A percentile compares a stretch with the other conserved stretches of the same genome.
Conservation (phyloP, 257 asterid genomes). For the Catharanthus roseus region DNA sequence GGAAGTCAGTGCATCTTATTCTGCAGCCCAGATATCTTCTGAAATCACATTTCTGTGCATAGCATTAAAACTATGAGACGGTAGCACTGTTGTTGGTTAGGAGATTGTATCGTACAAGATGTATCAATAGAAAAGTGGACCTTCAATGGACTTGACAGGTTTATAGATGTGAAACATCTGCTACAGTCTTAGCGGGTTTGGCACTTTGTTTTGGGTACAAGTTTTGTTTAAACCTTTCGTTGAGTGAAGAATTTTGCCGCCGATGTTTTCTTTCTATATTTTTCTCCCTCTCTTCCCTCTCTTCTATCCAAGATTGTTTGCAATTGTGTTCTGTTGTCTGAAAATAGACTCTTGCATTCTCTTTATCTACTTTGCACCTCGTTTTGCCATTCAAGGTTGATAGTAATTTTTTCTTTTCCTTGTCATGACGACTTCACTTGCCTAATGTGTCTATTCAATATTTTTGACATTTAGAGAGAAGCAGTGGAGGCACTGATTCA, state of each 20-base stretch:
- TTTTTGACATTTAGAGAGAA: slow-evolving; percentile 59
- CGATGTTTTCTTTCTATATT: background rate
- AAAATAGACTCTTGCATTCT: background rate
- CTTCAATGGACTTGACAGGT: background rate
- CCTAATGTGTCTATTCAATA: background rate
- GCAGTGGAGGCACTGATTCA: slow-evolving; percentile 96
- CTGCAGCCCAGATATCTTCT: background rate
- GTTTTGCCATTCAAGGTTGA: background rate
- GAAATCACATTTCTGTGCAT: background rate
- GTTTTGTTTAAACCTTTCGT: background rate
- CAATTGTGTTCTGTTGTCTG: background rate
- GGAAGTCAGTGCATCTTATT: background rate
- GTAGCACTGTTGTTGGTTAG: background rate
- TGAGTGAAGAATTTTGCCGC: background rate
- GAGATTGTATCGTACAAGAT: background rate
- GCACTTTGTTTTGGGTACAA: background rate
- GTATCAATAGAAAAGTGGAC: background rate
- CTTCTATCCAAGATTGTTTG: background rate
- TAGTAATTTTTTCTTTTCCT: background rate
- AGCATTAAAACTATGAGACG: background rate
- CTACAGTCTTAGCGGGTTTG: background rate
- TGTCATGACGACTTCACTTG: background rate
- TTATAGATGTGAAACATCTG: background rate
- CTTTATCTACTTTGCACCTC: background rate
- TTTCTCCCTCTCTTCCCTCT: background rate